Base-by-base conservation (phyloP, 2,329 filamentous ascomycete species). In the Trichoderma citrinoviride region DNA sequence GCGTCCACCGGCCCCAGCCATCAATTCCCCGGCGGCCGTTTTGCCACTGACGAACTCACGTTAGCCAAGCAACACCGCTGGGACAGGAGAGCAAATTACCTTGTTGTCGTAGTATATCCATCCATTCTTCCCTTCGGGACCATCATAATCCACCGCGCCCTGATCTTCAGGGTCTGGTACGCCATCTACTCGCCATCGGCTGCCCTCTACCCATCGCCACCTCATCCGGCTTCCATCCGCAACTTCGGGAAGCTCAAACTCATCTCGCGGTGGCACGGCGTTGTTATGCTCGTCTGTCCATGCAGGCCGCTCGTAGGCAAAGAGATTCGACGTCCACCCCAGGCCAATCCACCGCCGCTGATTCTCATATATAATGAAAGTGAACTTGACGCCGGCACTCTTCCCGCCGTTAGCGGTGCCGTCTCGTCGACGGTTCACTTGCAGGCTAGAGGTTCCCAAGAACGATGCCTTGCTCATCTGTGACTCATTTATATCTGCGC, bases 91-190 rank as follows among this genome's bases (percentile, higher is more conserved):
- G 27, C 21, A 70, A 70, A 80, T 67, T 79, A 92, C 92, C 87
- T 97, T 97, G 75, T 94, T 98, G 73, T 99, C 95, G 74, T 97
- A 99, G 77, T 95, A 99, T 43, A 97, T 92, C 95, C 95, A 99
- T 1, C 93, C 95, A 70, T 89, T 85, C 72, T 79, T 87, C 3
- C 85, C 89, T 25, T 88, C 83, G 1, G 85, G 81, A 2, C 81
- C 81, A 62, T 87, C 85, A 68, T 85, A 85, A 66, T 82, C 85
- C 5, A 78, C 71, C 0, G 74, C 66, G 1, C 67, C 75, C 17
- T 76, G 69, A 19, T 81, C 78, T 77, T 87, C 86, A 0, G 82
- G 76, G 1, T 87, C 86, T 0, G 82, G 76, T 1, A 87, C 87
- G 0, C 91, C 90, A 71, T 98, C 94, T 27, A 98, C 88, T 61